Base-by-base conservation (phyloP, 768 basidiomycete genomes). In the Strobilomyces dryophilus region DNA sequence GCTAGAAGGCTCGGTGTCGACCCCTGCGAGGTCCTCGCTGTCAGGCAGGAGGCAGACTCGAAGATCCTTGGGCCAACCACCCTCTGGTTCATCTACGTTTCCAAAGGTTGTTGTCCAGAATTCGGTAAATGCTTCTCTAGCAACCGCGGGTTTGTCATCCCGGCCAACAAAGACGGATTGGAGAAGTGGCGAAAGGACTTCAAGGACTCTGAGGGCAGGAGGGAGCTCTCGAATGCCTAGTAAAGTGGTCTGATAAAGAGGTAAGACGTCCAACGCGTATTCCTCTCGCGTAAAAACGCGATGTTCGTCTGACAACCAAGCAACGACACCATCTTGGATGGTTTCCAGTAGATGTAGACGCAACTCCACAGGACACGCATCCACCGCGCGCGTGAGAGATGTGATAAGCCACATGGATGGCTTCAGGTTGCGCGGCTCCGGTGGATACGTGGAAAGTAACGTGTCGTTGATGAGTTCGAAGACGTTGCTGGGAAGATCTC, bases 241-340 rank as follows among this genome's bases (percentile, higher is more conserved):
- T 39, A 88, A 62, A 34, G 78, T 68, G 12, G 77, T 81, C 62
- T 87, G 76, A 59, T 89, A 92, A 47, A 89, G 62, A 0, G 81
- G 77, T 14, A 86, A 63, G 52, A 87, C 75, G 64, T 87, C 84
- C 56, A 80, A 74, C 17, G 70, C 69, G 52, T 88, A 79, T 47
- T 86, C 83, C 24, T 79, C 76, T 29, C 71, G 71, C 12, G 72
- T 71, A 67, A 85, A 80, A 8, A 73, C 70, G 21, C 64, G 61
- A 40, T 68, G 70, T 46, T 83, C 79, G 66, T 92, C 89, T 18
- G 77, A 74, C 29, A 90, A 64, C 89, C 89, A 91, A 14, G 74
- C 58, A 39, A 71, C 63, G 24, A 87, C 46, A 10, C 84, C 81
- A 1, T 82, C 84, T 56, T 82, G 77, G 14, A 82, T 51, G 12